Evolutionary conservation across 148 eudicot species (phyloP), one percentile per base, ranked within the genome.

Genomic region (Persicaria tinctoria): DNA sequence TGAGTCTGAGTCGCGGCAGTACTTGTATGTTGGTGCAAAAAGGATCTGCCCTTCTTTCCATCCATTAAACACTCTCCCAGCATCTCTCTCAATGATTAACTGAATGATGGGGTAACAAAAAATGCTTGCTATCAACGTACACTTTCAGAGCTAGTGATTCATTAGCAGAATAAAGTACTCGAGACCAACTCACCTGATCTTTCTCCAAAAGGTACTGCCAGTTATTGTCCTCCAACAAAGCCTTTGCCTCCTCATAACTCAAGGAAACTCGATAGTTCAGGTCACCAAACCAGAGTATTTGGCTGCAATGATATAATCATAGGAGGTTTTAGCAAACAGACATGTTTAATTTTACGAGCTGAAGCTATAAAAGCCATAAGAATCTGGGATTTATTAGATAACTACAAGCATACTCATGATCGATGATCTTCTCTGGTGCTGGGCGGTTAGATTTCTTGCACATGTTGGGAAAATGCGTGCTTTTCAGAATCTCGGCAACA

Each of bases 21-120:
- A 93, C 68, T 93, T 93, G 83, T 93, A 93, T 1, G 97, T 92
- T 0, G 97, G 97, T 17, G 95, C 91, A 68, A 92, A 92, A 44
- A 75, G 73, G 8, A 92, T 88, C 49, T 71, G 75, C 10, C 97
- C 97, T 62, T 92, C 97, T 72, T 71, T 88, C 87, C 89, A 92
- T 32, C 95, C 97, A 4, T 68, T 75, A 47, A 92, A 90, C 7
- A 86, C 95, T 82, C 92, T 76, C 13, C 95, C 97, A 23, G 85
- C 82, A 76, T 84, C 85, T 80, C 81, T 83, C 75, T 88, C 97
- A 13, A 68, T 70, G 54, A 70, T 92, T 64, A 92, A 66, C 97
- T 91, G 83, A 5, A 54, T 54, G 14, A 5, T 13, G 9, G 13
- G n/a, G n/a, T 12, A 54, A 14, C 1, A 54, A 54, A 54, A 54